Evolutionary conservation across 306 rosid genomes (phyloP).

Genomic region (Casuarina cunninghamiana): DNA sequence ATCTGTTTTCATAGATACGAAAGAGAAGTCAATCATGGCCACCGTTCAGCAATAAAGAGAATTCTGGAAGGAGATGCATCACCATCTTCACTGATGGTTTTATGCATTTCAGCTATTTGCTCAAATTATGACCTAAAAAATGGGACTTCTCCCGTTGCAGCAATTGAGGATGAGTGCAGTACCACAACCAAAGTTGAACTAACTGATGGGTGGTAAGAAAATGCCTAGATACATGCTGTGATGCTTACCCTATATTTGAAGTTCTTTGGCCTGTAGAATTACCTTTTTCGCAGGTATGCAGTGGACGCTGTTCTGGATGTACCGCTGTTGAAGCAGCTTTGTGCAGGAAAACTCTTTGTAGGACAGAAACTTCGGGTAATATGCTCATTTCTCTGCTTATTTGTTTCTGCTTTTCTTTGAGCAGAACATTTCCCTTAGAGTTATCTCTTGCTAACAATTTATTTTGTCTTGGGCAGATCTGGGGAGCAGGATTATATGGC

Average conservation of each 20-base stretch:
- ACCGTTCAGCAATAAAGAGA: slow-evolving; percentile 82
- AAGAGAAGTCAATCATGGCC: slow-evolving; percentile 88
- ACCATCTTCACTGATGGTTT: slow-evolving; percentile 70
- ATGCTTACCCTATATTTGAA: slow-evolving; percentile 22
- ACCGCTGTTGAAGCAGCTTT: slow-evolving; percentile 66
- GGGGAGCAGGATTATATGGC: slow-evolving; percentile 84
- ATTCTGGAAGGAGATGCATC: slow-evolving; percentile 88
- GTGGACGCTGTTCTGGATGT: slow-evolving; percentile 70
- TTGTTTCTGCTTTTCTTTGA: slow-evolving; percentile 12
- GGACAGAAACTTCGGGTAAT: slow-evolving; percentile 92
- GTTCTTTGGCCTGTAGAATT: slow-evolving; percentile 29
- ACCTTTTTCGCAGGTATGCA: slow-evolving; percentile 68
- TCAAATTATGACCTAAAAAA: slow-evolving; percentile 39
- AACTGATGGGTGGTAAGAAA: slow-evolving; percentile 79
- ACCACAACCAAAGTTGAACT: slow-evolving; percentile 58
- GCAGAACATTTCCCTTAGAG: slow-evolving; percentile 4
- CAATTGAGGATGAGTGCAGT: slow-evolving; percentile 33
- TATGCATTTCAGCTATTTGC: slow-evolving; percentile 77
- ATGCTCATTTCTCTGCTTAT: slow-evolving; percentile 6
- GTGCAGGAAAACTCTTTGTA: slow-evolving; percentile 69
- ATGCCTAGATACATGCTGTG: neutral
- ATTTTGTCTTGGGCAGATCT: slow-evolving; percentile 54
- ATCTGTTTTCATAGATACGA: slow-evolving; percentile 60
- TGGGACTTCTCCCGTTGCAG: slow-evolving; percentile 26
- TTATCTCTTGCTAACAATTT: slow-evolving; percentile 26